Base-by-base conservation (phyloP, 2,329 filamentous ascomycete genomes). In the Microsporum canis region DNA sequence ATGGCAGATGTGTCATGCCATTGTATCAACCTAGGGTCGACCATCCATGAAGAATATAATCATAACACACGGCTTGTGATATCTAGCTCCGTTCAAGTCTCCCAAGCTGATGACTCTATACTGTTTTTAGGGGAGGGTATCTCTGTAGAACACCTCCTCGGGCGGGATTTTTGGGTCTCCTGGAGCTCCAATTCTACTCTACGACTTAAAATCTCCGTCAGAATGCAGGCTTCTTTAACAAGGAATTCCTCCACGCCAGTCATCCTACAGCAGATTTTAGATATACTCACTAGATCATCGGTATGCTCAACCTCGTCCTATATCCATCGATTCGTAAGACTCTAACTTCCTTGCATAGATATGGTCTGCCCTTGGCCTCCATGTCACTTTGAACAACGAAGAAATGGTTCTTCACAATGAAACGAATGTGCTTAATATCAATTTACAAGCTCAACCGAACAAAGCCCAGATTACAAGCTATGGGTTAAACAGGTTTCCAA, bases 111-210 rank as follows among this genome's bases (percentile, higher is more conserved):
- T 5, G 31, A 41, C 4, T 17, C 39, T 5, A 17, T 8, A 6
- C 10, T 8, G 23, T 29, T n/a, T 27, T 41, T 39, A 2, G 17
- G 29, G 23, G 7, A n/a, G 65, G n/a, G 41, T 60, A 34, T 43
- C 31, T 56, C 31, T 1, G 5, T 59, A 34, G 43, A 66, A 3
- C 6, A 56, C 14, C 41, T 66, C 34, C 27, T 12, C 59, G 51
- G 59, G 60, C 43, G 27, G 53, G 58, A 61, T 12, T 29, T 68
- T 33, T 75, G 72, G 73, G 63, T 71, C 5, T 65, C 61, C 36
- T 68, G 71, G 60, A 64, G 65, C 8, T 57, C 62, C 7, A 60
- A 60, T 36, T 51, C 60, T 6, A 56, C 60, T 33, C 53, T 73
- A 5, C 63, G 63, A 43, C 59, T 75, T 5, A 63, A 66, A n/a